phyloP scores from a whole-genome alignment of 306 rosid species.

The Quercus alba region DNA sequence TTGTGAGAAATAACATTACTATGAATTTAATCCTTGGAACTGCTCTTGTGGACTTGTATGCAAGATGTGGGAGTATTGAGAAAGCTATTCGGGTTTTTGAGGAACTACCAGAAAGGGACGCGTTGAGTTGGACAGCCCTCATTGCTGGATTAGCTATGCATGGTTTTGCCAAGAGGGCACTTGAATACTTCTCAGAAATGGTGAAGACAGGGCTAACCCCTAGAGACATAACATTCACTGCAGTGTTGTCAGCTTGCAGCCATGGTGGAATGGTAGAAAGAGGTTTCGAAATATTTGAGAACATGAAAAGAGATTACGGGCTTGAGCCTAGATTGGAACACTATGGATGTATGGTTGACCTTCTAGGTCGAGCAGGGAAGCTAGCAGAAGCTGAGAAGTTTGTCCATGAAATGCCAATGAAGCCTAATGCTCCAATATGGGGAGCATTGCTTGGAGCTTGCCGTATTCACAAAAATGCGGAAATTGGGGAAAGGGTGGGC shows the following conservation, averaged over 20 bases:
- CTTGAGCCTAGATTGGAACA: conserved; percentile 45
- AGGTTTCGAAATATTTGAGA: conserved; percentile 31
- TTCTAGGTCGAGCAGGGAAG: conserved; percentile 44
- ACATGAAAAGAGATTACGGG: conserved; percentile 33
- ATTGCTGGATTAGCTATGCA: conserved; percentile 46
- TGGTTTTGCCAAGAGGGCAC: conserved; percentile 36
- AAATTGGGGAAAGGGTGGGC: conserved; percentile 41
- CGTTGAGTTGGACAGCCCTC: conserved; percentile 37
- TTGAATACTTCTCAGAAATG: conserved; percentile 31
- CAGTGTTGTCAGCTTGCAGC: conserved; percentile 43
- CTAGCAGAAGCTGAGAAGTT: conserved; percentile 44
- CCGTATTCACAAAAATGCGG: conserved; percentile 37
- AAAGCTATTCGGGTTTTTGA: conserved; percentile 36
- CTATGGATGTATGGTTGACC: conserved; percentile 49
- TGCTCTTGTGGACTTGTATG: conserved; percentile 47
- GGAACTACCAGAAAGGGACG: conserved; percentile 29
- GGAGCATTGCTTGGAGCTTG: conserved; percentile 49
- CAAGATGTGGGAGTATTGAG: conserved; percentile 40
- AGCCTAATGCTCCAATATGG: conserved; percentile 47
- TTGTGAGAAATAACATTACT: conserved; percentile 23
- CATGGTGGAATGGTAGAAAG: conserved; percentile 36
- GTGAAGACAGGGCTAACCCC: conserved; percentile 23
- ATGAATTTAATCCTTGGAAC: conserved; percentile 44
- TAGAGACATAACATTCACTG: conserved; percentile 42
- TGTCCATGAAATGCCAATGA: conserved; percentile 42